phyloP scores from a whole-genome alignment of 495 filamentous ascomycete species.

The Xylaria acuta region DNA sequence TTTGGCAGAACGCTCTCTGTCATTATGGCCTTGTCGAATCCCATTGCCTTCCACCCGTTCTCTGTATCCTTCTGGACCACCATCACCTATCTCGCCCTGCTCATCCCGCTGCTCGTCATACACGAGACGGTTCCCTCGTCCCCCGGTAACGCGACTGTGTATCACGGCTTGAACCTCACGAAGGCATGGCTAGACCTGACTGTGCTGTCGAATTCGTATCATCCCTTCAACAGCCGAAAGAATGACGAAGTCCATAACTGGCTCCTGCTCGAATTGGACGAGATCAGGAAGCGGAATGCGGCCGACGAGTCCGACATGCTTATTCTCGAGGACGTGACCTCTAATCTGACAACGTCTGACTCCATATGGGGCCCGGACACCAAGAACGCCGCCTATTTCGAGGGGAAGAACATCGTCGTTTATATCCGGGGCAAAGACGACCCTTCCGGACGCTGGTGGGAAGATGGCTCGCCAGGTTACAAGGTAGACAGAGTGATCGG shows the following conservation, averaged over 20 bases:
- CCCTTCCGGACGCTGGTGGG: conserved; percentile 70
- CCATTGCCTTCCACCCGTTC: conserved; percentile 61
- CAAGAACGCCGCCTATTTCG: conserved; percentile 72
- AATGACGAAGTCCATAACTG: conserved; percentile 83
- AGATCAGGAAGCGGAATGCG: conserved; percentile 67
- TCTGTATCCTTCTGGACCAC: conserved; percentile 77
- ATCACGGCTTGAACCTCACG: conserved; percentile 72
- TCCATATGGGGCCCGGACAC: conserved; percentile 30
- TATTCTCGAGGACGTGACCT: conserved; percentile 77
- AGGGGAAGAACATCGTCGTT: conserved; percentile 90
- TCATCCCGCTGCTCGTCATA: conserved; percentile 72
- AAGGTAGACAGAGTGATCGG: conserved; percentile 55
- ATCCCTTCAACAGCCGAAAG: conserved; percentile 83
- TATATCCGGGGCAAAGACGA: conserved; percentile 86
- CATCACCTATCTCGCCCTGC: conserved; percentile 70
- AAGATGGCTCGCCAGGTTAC: conserved; percentile 35
- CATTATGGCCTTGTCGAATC: conserved; percentile 50
- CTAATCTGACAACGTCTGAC: conserved; percentile 71
- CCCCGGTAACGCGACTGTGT: conserved; percentile 61
- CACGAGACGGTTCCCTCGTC: conserved; percentile 76
- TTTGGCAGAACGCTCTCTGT: conserved; percentile 22
- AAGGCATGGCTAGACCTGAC: conserved; percentile 89
- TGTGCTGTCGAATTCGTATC: conserved; percentile 73
- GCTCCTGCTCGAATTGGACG: conserved; percentile 73
- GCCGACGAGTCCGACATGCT: conserved; percentile 51